phyloP scores from a whole-genome alignment of 116 monocot species.

The Phalaenopsis hybrid region DNA sequence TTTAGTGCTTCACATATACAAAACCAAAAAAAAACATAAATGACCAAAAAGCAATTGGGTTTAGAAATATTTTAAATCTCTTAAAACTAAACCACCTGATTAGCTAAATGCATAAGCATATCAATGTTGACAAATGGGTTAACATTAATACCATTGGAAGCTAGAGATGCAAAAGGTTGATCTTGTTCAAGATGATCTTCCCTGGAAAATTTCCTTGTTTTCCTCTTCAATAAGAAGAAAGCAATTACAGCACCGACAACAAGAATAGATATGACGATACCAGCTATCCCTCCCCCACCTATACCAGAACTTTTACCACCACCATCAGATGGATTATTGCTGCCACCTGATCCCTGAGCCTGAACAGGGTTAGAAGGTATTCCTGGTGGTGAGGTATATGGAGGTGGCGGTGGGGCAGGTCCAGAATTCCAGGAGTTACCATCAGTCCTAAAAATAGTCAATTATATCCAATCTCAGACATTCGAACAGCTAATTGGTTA shows the following conservation, averaged over 20 bases:
- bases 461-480: not conserved
- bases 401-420: slow-evolving; percentile 75
- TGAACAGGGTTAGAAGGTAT: slow-evolving; percentile 31
- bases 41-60: not conserved
- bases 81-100: not conserved
- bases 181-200: slow-evolving; percentile 43
- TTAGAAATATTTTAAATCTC: no score
- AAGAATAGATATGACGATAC: slow-evolving; percentile 74
- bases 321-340: slow-evolving; percentile 15
- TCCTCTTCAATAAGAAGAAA: slow-evolving; percentile 59
- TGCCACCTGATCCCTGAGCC: slow-evolving; percentile 21
- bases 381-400: slow-evolving; percentile 50
- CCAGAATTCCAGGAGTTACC: slow-evolving; percentile 79
- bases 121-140: not conserved
- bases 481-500: not conserved
- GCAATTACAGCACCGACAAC: slow-evolving; percentile 53
- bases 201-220: slow-evolving; percentile 16
- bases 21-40: not conserved
- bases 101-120: not conserved
- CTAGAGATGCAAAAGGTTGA: slow-evolving; percentile 30
- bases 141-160: slow-evolving; percentile 55
- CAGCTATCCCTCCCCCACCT: slow-evolving; percentile 68
- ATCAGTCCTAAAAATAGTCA: slow-evolving; percentile 34
- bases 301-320: slow-evolving; percentile 49
- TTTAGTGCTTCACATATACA: not conserved